phyloP scores from a whole-genome alignment of 306 rosid species.

The Cucurbita maxima region DNA sequence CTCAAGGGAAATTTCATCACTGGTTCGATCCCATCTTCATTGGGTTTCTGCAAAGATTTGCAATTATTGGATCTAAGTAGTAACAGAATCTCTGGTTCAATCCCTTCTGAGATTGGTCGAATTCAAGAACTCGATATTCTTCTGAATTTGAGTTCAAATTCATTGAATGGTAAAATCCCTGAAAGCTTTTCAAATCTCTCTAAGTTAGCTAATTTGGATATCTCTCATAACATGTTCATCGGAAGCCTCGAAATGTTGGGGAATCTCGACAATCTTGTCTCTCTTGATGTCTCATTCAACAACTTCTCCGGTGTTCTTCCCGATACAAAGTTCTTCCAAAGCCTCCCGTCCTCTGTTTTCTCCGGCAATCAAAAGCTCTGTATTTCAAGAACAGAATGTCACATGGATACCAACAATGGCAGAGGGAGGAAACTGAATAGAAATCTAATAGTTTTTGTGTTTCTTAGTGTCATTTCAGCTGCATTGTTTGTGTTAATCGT shows the following conservation, averaged over 20 bases:
- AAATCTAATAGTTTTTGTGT: constrained; percentile 35
- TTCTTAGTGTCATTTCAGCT: constrained; percentile 47
- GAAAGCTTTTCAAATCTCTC: constrained; percentile 73
- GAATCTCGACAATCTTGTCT: constrained; percentile 64
- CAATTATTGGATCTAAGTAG: constrained; percentile 76
- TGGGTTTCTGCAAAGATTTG: constrained; percentile 61
- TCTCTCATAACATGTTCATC: constrained; percentile 65
- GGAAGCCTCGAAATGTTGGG: constrained; percentile 48
- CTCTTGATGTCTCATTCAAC: constrained; percentile 73
- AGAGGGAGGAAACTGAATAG: constrained; percentile 25
- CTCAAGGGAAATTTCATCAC: constrained; percentile 48
- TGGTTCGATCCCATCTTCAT: constrained; percentile 52
- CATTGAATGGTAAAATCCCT: constrained; percentile 61
- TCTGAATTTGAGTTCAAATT: constrained; percentile 78
- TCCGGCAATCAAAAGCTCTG: constrained; percentile 65
- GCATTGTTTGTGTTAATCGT: constrained; percentile 37
- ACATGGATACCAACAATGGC: constrained; percentile 12
- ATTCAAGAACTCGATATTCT: constrained; percentile 74
- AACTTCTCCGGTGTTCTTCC: constrained; percentile 72
- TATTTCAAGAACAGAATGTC: constrained; percentile 34
- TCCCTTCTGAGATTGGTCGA: constrained; percentile 63
- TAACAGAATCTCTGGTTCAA: constrained; percentile 48
- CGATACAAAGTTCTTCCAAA: constrained; percentile 53
- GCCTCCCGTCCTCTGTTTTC: constrained; percentile 48
- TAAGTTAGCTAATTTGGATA: constrained; percentile 67